Conservation (phyloP, 2,329 filamentous ascomycete genomes). For the Arthrobotrys pseudoclavata region DNA sequence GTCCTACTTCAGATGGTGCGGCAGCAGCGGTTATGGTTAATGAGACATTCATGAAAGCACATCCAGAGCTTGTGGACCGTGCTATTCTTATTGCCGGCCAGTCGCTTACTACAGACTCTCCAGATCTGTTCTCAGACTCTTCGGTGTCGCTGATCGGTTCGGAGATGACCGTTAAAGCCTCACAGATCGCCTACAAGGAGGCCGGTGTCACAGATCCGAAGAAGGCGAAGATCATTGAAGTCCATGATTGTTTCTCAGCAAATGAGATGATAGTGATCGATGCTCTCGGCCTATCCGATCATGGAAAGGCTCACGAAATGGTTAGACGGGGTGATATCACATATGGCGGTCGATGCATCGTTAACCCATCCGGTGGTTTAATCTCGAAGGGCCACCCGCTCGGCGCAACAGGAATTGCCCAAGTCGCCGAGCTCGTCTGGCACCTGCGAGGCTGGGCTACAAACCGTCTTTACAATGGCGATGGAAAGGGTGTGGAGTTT, state of each 20-base stretch:
- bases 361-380: slow-evolving; percentile 93
- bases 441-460: slow-evolving; percentile 96
- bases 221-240: slow-evolving; percentile 86
- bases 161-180: slow-evolving; percentile 83
- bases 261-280: slow-evolving; percentile 95
- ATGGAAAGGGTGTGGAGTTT: slow-evolving; percentile 71
- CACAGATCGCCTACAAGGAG: slow-evolving; percentile 78
- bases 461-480: slow-evolving; percentile 78
- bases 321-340: slow-evolving; percentile 90
- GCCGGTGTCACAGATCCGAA: slow-evolving; percentile 75
- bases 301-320: slow-evolving; percentile 90
- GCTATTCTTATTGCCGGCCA: slow-evolving; percentile 93
- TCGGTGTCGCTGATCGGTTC: slow-evolving; percentile 91
- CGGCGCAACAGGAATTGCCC: slow-evolving; percentile 92
- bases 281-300: slow-evolving; percentile 81
- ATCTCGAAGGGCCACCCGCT: slow-evolving; percentile 97
- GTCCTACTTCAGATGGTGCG: slow-evolving; percentile 92
- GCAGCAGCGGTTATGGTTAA: slow-evolving; percentile 91
- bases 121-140: slow-evolving; percentile 81
- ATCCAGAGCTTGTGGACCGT: slow-evolving; percentile 83
- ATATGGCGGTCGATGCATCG: slow-evolving; percentile 80
- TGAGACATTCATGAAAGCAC: slow-evolving; percentile 85
- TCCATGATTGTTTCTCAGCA: slow-evolving; percentile 96
- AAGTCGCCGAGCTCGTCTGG: slow-evolving; percentile 96
- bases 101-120: slow-evolving; percentile 85